These are phyloP conservation scores for Trametes gibbosa DNA, from an alignment of 768 basidiomycete genomes.

Conservation along the genomic window DNA sequence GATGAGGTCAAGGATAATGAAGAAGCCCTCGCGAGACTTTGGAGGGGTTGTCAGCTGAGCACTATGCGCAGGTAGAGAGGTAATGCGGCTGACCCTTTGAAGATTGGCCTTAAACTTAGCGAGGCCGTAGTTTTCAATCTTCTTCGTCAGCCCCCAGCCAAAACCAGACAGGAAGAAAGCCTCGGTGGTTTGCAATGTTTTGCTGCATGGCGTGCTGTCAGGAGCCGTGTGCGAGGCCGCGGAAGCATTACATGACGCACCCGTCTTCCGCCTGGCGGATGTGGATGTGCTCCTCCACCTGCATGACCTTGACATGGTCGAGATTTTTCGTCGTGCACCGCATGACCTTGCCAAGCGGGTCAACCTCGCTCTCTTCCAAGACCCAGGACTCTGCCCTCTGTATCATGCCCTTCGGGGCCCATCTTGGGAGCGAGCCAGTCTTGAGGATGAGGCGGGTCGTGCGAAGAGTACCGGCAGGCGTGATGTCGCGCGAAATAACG, in stretches of 20 bases:
- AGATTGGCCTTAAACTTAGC: conserved; percentile 84
- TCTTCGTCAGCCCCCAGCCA: conserved; percentile 86
- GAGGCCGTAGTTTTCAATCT: conserved; percentile 84
- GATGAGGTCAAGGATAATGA: conserved; percentile 72
- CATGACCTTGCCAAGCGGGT: conserved; percentile 75
- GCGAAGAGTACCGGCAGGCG: conserved; percentile 68
- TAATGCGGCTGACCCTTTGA: conserved; percentile 57
- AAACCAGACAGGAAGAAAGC: conserved; percentile 85
- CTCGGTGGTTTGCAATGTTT: conserved; percentile 83
- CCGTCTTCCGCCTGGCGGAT: conserved; percentile 69
- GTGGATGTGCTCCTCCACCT: conserved; percentile 79
- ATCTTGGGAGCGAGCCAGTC: conserved; percentile 84
- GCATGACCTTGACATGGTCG: conserved; percentile 93
- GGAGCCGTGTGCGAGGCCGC: background rate
- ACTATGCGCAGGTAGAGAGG: conserved; percentile 8
- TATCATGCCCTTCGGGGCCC: conserved; percentile 84
- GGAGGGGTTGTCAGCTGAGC: conserved; percentile 7
- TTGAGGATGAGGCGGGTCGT: conserved; percentile 94
- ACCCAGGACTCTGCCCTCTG: conserved; percentile 91
- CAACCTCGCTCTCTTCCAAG: conserved; percentile 91
- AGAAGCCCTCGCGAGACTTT: conserved; percentile 86
- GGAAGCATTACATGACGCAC: conserved; percentile 39
- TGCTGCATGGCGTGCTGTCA: conserved; percentile 38
- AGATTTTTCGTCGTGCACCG: conserved; percentile 83
- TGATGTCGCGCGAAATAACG: conserved; percentile 81